Evolutionary conservation across 2,329 filamentous ascomycete species (phyloP).

Genomic region (Beauveria sp.): DNA sequence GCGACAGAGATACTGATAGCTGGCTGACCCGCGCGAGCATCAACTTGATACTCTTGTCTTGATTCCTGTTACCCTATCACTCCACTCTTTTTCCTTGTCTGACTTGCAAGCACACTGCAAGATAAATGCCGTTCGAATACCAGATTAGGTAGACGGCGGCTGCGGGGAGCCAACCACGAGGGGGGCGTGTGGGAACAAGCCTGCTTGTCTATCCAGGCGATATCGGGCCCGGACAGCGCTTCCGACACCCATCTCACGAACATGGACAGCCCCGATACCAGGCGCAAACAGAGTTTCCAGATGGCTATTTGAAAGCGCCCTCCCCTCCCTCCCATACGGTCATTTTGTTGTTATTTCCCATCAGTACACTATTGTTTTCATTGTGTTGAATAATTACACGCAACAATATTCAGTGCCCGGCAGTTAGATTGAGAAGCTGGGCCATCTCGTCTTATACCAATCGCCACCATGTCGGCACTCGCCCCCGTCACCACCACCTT

Average conservation of each 20-base stretch:
- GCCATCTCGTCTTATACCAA: slow-evolving; percentile 1
- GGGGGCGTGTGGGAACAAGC: not conserved
- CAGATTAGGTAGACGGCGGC: slow-evolving; percentile 5
- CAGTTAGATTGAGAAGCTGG: not conserved
- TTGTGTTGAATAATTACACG: not conserved
- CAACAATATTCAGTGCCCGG: not conserved
- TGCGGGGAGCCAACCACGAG: slow-evolving; percentile 4
- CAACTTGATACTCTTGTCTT: not conserved
- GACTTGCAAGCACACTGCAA: not conserved
- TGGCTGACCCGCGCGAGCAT: slow-evolving; percentile 21
- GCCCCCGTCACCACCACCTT: slow-evolving; percentile 2
- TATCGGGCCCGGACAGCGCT: slow-evolving; percentile 9
- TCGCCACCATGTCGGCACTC: slow-evolving; percentile 8
- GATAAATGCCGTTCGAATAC: not conserved
- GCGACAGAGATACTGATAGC: slow-evolving; percentile 43
- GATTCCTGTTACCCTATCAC: slow-evolving; percentile 5
- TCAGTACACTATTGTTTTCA: not conserved
- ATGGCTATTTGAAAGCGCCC: slow-evolving; percentile 9
- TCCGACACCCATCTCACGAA: slow-evolving; percentile 7
- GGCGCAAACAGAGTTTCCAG: slow-evolving; percentile 4
- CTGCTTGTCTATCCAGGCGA: not conserved
- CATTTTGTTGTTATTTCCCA: not conserved
- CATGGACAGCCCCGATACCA: not conserved
- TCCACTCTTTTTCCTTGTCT: not conserved
- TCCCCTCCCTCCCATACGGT: not conserved